Base-by-base conservation (phyloP, 1,139 yeast genomes). In the Protomyces arabidopsidicola region DNA sequence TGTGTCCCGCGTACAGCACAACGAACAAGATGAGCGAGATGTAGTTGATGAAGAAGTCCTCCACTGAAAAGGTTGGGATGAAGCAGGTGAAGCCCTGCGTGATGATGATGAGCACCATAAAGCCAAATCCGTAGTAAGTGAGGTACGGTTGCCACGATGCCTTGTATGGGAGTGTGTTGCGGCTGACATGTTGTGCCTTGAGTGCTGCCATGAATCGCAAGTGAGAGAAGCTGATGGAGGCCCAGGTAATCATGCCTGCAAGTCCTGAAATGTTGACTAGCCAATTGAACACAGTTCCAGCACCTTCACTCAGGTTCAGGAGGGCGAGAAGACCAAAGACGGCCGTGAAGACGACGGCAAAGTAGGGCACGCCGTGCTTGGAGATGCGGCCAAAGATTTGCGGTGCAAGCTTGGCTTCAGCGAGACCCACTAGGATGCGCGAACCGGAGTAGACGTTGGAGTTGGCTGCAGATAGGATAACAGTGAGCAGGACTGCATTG, bases 221-320 rank as follows among this genome's bases (percentile, higher is more conserved):
- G 59, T 50, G 83, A 77, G 67, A 82, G 69, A 77, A 72, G 72
- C 84, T 81, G 64, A 83, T 79, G 65, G 79, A 75, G 12, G 80
- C 75, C 77, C 84, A 83, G 20, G 83, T 78, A 66, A 82, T 74
- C 68, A 83, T 79, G 55, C 82, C 75, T 10, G 85, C 83, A 24
- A 84, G 82, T 18, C 86, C 84, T 51, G 88, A 84, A 55, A 91
- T 85, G 75, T 89, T 89, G 70, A 90, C 81, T 68, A 91, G 82
- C 91, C 96, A 91, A 70, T 81, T 77, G 77, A 90, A 91, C 9
- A 90, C 97, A 16, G 81, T 78, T 38, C 78, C 77, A 60, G 96
- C 95, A 55, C 82, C 80, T 18, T 80, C 75, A 38, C 87, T 81
- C 66, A 84, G 79, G 50, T 86, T 88, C 79, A 91, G 79, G 74